Evolutionary conservation across 106 monocot genomes (phyloP).

Genomic region (Apostasia ramifera): DNA sequence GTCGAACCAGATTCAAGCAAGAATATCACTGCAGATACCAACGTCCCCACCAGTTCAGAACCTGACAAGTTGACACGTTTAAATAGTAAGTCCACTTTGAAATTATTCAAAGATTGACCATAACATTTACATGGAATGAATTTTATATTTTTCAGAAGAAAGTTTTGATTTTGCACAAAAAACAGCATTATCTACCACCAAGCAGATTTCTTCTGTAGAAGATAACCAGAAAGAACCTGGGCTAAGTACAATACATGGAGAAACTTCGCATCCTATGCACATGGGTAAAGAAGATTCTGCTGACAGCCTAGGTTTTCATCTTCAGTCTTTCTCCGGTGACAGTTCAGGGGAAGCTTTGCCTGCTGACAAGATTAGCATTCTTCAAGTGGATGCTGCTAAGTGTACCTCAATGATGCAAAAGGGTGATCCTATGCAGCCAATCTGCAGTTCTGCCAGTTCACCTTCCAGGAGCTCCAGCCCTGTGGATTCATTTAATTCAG

Average conservation of each 20-base stretch:
- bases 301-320: conserved; percentile 11
- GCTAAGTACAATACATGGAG: conserved; percentile 1
- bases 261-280: conserved; percentile 10
- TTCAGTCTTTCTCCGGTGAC: conserved; percentile 27
- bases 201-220: conserved; percentile 13
- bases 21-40: conserved; percentile 20
- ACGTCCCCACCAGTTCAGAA: conserved; percentile 8
- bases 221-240: conserved; percentile 16
- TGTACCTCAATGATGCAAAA: conserved; percentile 7
- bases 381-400: conserved; percentile 10
- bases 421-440: conserved; percentile 18
- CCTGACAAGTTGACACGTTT: background rate
- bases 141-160: conserved; percentile 10
- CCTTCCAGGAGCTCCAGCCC: conserved; percentile 48
- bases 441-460: conserved; percentile 33
- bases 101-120: conserved; percentile 2
- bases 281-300: conserved; percentile 17
- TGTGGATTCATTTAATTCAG: conserved; percentile 33
- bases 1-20: conserved; percentile 7
- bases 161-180: conserved; percentile 13
- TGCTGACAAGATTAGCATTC: background rate
- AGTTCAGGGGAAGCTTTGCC: conserved; percentile 15
- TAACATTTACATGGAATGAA: conserved; percentile 6
- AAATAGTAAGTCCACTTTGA: conserved; percentile 18
- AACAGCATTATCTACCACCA: conserved; percentile 1